phyloP scores from a whole-genome alignment of 2,329 filamentous ascomycete genomes.

The Sporothrix dimorphospora region DNA sequence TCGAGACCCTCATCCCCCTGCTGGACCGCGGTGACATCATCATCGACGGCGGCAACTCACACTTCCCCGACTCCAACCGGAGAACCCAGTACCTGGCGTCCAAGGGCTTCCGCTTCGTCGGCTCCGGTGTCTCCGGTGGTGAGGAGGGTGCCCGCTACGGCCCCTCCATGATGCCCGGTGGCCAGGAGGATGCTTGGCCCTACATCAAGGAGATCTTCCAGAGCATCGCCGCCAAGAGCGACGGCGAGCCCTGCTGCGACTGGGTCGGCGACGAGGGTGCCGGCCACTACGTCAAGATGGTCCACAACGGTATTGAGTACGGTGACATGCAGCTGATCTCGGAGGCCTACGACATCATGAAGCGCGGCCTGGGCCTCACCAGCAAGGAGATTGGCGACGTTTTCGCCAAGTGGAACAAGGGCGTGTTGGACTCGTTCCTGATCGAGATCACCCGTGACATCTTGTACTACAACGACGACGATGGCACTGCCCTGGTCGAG shows the following conservation, averaged over 20 bases:
- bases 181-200: constrained; percentile 97
- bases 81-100: constrained; percentile 81
- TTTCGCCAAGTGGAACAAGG: constrained; percentile 96
- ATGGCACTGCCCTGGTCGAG: constrained; percentile 87
- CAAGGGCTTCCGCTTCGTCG: constrained; percentile 96
- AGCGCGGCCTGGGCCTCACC: constrained; percentile 87
- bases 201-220: constrained; percentile 99
- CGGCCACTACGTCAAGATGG: constrained; percentile 99
- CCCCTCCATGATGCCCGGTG: constrained; percentile 97
- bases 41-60: constrained; percentile 98
- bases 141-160: constrained; percentile 99
- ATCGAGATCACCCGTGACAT: constrained; percentile 99
- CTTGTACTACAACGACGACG: constrained; percentile 97
- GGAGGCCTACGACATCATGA: constrained; percentile 99
- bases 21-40: constrained; percentile 92
- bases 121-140: constrained; percentile 96
- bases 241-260: constrained; percentile 96
- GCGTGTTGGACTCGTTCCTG: constrained; percentile 97
- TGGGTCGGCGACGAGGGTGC: constrained; percentile 99
- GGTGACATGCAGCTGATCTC: constrained; percentile 99
- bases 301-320: constrained; percentile 99
- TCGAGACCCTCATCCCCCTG: constrained; percentile 86
- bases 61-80: constrained; percentile 99
- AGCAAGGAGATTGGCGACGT: constrained; percentile 96
- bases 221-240: constrained; percentile 95